Percentiles rank a stretch among this genome's conserved stretches.
phyloP scores from a whole-genome alignment of 306 rosid genomes.

The Gleditsia sinensis region DNA sequence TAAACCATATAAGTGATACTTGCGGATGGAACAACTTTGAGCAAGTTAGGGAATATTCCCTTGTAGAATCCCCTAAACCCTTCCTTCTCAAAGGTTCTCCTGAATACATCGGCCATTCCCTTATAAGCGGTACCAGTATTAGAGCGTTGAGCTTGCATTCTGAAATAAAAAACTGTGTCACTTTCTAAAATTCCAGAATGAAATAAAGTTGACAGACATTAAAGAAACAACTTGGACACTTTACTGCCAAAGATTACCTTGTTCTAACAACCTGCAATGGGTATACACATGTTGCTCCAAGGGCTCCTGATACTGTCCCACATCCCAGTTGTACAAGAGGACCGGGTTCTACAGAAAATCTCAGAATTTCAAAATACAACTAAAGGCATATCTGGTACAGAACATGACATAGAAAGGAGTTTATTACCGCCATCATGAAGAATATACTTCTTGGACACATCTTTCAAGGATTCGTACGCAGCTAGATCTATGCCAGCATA shows the following conservation, averaged over 20 bases:
- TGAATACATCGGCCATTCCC: slow-evolving; percentile 88
- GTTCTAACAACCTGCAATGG: slow-evolving; percentile 93
- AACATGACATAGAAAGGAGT: slow-evolving; percentile 34
- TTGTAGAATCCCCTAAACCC: slow-evolving; percentile 89
- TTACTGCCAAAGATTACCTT: slow-evolving; percentile 53
- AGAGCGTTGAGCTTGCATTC: slow-evolving; percentile 88
- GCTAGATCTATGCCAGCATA: slow-evolving; percentile 97
- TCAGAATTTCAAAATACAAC: slow-evolving; percentile 36
- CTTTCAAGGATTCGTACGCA: slow-evolving; percentile 89
- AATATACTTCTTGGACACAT: slow-evolving; percentile 80
- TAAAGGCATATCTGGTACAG: slow-evolving; percentile 33
- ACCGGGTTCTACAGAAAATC: slow-evolving; percentile 71
- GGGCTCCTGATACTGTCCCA: slow-evolving; percentile 92
- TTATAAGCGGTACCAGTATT: slow-evolving; percentile 40
- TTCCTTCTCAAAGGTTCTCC: slow-evolving; percentile 75
- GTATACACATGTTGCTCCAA: slow-evolving; percentile 96
- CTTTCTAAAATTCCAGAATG: slow-evolving; percentile 22
- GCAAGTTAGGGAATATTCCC: slow-evolving; percentile 89
- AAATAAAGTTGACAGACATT: slow-evolving; percentile 16
- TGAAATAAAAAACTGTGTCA: slow-evolving; percentile 43
- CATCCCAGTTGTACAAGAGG: slow-evolving; percentile 92
- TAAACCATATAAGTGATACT: slow-evolving; percentile 93
- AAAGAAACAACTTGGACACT: slow-evolving; percentile 19
- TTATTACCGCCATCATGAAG: slow-evolving; percentile 69
- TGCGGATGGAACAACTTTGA: slow-evolving; percentile 95